These are phyloP conservation scores for Austroboletus festivus DNA, from an alignment of 768 basidiomycete species.

Conservation along the genomic window DNA sequence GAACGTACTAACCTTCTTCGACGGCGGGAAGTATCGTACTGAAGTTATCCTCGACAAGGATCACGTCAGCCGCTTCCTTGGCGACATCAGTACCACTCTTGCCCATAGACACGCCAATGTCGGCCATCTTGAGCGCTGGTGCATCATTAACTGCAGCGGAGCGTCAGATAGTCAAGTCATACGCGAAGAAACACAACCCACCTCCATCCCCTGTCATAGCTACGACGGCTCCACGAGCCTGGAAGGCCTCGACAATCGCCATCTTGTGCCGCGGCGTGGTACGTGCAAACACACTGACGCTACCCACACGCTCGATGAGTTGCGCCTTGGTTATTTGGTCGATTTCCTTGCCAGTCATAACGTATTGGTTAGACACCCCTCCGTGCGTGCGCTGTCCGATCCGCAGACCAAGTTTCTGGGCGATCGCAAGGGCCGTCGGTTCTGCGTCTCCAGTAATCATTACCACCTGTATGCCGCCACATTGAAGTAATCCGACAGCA, in stretches of 20 bases:
- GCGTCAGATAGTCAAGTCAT: neutral
- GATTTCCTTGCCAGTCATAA: conserved; percentile 79
- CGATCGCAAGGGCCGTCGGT: conserved; percentile 86
- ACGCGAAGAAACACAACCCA: too few species aligned
- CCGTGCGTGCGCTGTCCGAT: conserved; percentile 47
- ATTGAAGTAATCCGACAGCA: conserved; percentile 75
- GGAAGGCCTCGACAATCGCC: conserved; percentile 94
- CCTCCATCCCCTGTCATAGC: conserved; percentile 99
- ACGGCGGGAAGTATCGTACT: conserved; percentile 91
- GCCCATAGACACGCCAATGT: conserved; percentile 97
- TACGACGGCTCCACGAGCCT: conserved; percentile 83
- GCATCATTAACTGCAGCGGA: conserved; percentile 79
- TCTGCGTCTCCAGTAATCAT: conserved; percentile 99
- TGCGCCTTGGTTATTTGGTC: conserved; percentile 82
- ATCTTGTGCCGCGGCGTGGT: conserved; percentile 98
- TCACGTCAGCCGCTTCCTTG: conserved; percentile 96
- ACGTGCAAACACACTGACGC: conserved; percentile 86
- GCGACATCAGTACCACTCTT: conserved; percentile 98
- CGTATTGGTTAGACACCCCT: conserved; percentile 33
- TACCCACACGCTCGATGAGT: conserved; percentile 76
- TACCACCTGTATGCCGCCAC: conserved; percentile 90
- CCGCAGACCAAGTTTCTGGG: conserved; percentile 76
- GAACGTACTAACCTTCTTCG: conserved; percentile 66
- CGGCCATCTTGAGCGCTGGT: conserved; percentile 95
- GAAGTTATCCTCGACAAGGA: conserved; percentile 97